A percentile compares a stretch with the other conserved stretches of the same genome.
Evolutionary conservation across 495 filamentous ascomycete genomes (phyloP).

Genomic region (Neurospora discreta): DNA sequence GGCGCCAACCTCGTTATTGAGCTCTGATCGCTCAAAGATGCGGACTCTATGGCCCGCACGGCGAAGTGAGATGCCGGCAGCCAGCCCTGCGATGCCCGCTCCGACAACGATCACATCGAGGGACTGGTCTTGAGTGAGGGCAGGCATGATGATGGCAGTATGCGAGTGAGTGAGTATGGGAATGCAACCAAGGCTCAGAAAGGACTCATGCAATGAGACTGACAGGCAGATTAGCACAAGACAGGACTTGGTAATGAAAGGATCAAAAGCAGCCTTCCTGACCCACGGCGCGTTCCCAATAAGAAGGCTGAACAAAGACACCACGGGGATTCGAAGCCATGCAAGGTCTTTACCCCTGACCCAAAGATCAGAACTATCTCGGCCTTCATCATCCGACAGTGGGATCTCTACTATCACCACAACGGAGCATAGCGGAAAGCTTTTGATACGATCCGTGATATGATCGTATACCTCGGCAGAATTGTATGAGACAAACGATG

Average conservation of each 20-base stretch:
- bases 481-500: neutral
- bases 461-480: neutral
- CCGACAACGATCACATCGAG: slow-evolving; percentile 40
- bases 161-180: neutral
- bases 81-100: slow-evolving; percentile 42
- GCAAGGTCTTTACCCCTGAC: neutral
- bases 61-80: slow-evolving; percentile 38
- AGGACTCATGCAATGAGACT: neutral
- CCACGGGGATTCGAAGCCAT: neutral
- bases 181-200: neutral
- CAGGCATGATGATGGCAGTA: neutral
- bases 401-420: neutral
- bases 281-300: neutral
- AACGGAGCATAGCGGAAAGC: neutral
- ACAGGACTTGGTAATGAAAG: neutral
- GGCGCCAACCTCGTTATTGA: slow-evolving; percentile 44
- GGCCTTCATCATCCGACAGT: neutral
- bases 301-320: neutral
- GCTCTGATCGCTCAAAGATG: slow-evolving; percentile 40
- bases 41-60: slow-evolving; percentile 38
- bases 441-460: neutral
- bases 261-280: neutral
- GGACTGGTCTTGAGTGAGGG: neutral
- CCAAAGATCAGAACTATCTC: neutral
- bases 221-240: neutral